Base-by-base conservation (phyloP, 2,329 filamentous ascomycete species). In the Paecilomyces sp. region DNA sequence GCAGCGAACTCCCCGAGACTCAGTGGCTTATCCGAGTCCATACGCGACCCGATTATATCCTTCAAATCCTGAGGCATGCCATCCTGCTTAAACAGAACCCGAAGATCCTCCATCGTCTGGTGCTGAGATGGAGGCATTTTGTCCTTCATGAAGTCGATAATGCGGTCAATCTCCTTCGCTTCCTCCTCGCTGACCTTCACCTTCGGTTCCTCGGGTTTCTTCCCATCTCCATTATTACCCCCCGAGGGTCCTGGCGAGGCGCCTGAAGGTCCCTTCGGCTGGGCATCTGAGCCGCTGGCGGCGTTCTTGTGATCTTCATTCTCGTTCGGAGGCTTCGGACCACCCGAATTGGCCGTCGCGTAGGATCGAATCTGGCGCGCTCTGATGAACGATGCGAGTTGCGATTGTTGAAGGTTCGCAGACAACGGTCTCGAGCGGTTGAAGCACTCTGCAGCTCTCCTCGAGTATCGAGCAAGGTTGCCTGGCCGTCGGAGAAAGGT, bases 51-150 rank as follows among this genome's bases (percentile, higher is more conserved):
- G 73, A 88, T 82, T 57, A 88, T 81, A 64, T 88, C 82, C 58
- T 83, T 82, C 18, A 91, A 76, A 69, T 91, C 90, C 24, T 76
- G 67, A 0, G 91, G 90, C 15, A 91, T 84, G 9, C 91, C 91
- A 51, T 86, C 81, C 61, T 81, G 80, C 75, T 87, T 85, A 62
- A 93, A 81, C 30, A 82, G 78, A 62, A 83, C 77, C n/a, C 89
- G 75, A 8, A 86, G 80, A 55, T 83, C 80, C 60, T 85, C 80
- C 60, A 92, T 73, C 24, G 82, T 77, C 56, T 84, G 75, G 47
- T 80, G 79, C 74, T 90, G 86, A n/a, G 81, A 80, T 58, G 81
- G 78, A 7, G 88, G 88, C 59, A 91, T 74, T 56, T 79, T 80
- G 61, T 81, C 78, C 64, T 84, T 83, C 61, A 89, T 74, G 62